A percentile compares a stretch with the other conserved stretches of the same genome.
Evolutionary conservation across 805 yeast genomes (phyloP).

Genomic region (Yarrowia phangngaensis): DNA sequence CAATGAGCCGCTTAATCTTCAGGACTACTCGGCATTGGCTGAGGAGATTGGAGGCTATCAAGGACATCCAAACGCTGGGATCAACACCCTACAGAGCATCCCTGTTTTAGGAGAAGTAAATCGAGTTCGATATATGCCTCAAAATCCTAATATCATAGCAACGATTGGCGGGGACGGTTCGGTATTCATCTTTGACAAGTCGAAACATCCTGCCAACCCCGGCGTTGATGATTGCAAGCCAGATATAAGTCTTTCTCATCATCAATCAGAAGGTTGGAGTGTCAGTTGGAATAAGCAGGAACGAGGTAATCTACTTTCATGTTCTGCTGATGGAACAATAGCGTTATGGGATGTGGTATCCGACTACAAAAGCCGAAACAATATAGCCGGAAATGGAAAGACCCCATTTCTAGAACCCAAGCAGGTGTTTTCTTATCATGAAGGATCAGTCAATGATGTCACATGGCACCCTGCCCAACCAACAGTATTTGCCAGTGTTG

Average conservation of each 20-base stretch:
- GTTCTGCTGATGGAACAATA: conserved; percentile 60
- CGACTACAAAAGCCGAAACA: conserved; percentile 33
- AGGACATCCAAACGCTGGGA: conserved; percentile 32
- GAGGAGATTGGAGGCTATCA: conserved; percentile 24
- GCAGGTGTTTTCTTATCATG: conserved; percentile 38
- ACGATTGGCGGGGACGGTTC: conserved; percentile 65
- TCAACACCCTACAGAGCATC: conserved; percentile 54
- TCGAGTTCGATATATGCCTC: conserved; percentile 70
- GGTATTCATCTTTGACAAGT: conserved; percentile 68
- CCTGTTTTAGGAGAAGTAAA: conserved; percentile 70
- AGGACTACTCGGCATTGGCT: conserved; percentile 14
- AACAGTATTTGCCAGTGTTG: conserved; percentile 58
- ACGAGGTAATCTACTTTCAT: conserved; percentile 56
- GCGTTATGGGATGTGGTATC: conserved; percentile 63
- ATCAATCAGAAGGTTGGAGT: conserved; percentile 53
- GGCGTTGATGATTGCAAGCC: conserved; percentile 43
- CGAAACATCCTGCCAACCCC: conserved; percentile 64
- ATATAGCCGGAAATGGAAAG: conserved; percentile 29
- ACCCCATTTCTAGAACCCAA: conserved; percentile 34
- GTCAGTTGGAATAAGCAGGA: conserved; percentile 66
- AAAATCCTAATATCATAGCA: conserved; percentile 78
- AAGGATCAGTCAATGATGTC: conserved; percentile 62
- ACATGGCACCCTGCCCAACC: conserved; percentile 65
- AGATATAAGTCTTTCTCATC: conserved; percentile 49
- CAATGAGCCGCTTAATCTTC: conserved; percentile 7